A percentile compares a stretch with the other conserved stretches of the same genome.
These are phyloP conservation scores for Penicillium sp. DNA, from an alignment of 2,329 filamentous ascomycete species.

Conservation along the genomic window DNA sequence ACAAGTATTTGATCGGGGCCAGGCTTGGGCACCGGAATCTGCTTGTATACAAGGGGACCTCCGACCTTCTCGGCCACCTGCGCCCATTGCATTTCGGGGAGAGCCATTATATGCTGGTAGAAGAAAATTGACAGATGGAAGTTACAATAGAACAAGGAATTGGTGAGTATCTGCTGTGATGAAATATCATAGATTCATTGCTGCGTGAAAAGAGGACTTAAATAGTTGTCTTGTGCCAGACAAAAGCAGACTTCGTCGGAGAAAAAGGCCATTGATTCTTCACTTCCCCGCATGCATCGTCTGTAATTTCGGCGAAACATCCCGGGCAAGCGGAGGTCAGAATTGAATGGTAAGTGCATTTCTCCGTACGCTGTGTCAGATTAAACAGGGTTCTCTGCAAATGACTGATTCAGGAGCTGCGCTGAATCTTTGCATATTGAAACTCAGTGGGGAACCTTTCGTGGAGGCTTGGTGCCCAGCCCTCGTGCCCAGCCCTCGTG, in stretches of 20 bases:
- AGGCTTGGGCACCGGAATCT: slow-evolving; percentile 77
- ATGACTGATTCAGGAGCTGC: not conserved
- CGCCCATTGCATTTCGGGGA: slow-evolving; percentile 87
- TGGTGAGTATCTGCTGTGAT: not conserved
- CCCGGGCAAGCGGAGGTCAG: slow-evolving; percentile 9
- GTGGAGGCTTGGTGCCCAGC: slow-evolving; percentile 7
- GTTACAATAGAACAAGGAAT: too few species aligned
- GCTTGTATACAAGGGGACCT: slow-evolving; percentile 59
- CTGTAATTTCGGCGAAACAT: not conserved
- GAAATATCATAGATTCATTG: not conserved
- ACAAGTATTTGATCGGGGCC: slow-evolving; percentile 87
- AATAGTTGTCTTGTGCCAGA: not conserved
- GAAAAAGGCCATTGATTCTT: not conserved
- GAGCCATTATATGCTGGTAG: slow-evolving; percentile 31
- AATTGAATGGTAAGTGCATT: not conserved
- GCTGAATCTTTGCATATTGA: not conserved
- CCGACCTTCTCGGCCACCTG: slow-evolving; percentile 85
- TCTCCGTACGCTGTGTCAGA: not conserved
- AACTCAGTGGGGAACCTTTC: slow-evolving; percentile 15
- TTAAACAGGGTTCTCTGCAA: not conserved
- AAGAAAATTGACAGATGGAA: too few species aligned
- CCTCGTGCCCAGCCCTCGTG: slow-evolving; percentile 13
- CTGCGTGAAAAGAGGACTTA: not conserved
- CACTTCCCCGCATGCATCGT: not conserved
- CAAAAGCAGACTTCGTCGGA: not conserved